These are phyloP conservation scores for Trichoderma koningii DNA, from an alignment of 2,329 filamentous ascomycete genomes.

Conservation along the genomic window DNA sequence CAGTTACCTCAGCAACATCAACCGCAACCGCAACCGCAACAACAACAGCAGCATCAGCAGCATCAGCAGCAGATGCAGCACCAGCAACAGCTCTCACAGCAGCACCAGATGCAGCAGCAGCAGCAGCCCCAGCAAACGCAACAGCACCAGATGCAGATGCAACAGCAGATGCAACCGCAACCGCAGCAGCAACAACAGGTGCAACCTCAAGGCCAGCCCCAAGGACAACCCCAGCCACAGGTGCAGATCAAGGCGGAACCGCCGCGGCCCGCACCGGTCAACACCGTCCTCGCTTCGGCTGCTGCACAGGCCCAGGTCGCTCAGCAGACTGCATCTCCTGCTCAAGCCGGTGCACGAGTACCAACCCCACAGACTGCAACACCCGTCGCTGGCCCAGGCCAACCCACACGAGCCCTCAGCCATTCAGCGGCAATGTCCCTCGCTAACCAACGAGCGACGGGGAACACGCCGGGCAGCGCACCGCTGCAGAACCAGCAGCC, in stretches of 20 bases:
- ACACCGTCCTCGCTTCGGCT: constrained; percentile 47
- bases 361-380: constrained; percentile 52
- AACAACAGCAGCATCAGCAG: constrained; percentile 30
- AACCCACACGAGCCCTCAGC: constrained; percentile 47
- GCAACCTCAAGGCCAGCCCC: constrained; percentile 29
- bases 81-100: constrained; percentile 7
- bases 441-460: constrained; percentile 47
- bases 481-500: constrained; percentile 37
- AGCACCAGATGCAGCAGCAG: constrained; percentile 32
- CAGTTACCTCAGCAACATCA: constrained; percentile 32
- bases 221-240: constrained; percentile 28
- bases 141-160: constrained; percentile 33
- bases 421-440: constrained; percentile 54
- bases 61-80: background rate
- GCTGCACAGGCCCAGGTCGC: constrained; percentile 42
- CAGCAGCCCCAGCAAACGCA: constrained; percentile 32
- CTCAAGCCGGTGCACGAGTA: constrained; percentile 50
- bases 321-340: constrained; percentile 48
- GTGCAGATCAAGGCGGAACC: constrained; percentile 37
- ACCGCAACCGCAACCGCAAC: constrained; percentile 34
- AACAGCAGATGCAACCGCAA: constrained; percentile 34
- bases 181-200: constrained; percentile 28
- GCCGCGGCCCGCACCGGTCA: constrained; percentile 49
- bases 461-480: constrained; percentile 39
- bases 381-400: constrained; percentile 42